Conservation (phyloP, 169 alveolate species). For the Plasmodium malariae region DNA sequence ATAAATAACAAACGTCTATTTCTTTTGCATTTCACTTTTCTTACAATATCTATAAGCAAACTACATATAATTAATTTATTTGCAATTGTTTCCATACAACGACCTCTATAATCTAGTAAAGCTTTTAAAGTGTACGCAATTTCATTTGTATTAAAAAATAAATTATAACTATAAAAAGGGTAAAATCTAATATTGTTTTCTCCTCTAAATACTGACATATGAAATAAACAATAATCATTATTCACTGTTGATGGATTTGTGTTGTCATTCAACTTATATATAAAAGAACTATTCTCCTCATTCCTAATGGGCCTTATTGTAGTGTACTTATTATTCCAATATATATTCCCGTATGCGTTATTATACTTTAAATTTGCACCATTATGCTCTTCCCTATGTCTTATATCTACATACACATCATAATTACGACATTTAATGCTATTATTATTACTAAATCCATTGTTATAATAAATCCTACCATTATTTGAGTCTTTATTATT, state of each 20-base stretch:
- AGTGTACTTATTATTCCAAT: neutral
- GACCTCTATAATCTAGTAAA: neutral
- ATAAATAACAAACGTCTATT: neutral
- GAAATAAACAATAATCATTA: constrained; percentile 23
- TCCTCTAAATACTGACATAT: constrained; percentile 9
- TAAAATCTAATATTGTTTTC: neutral
- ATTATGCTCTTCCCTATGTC: neutral
- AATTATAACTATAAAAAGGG: constrained; percentile 26
- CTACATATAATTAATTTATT: constrained; percentile 21
- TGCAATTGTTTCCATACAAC: neutral
- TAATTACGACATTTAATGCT: no score
- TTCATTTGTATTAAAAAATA: constrained; percentile 28
- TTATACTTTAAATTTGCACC: neutral
- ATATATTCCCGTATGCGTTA: neutral
- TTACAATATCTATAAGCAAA: constrained; percentile 15
- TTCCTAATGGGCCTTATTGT: neutral
- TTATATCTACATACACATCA: neutral
- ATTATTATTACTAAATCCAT: neutral
- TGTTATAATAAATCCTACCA: neutral
- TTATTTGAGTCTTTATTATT: neutral
- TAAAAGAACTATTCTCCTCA: constrained; percentile 4
- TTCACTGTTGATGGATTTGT: neutral
- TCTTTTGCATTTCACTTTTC: constrained; percentile 12
- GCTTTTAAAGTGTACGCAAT: constrained; percentile 6
- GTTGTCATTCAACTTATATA: constrained; percentile 30